Conservation (phyloP, 495 filamentous ascomycete genomes). For the Daldinia bambusicola region DNA sequence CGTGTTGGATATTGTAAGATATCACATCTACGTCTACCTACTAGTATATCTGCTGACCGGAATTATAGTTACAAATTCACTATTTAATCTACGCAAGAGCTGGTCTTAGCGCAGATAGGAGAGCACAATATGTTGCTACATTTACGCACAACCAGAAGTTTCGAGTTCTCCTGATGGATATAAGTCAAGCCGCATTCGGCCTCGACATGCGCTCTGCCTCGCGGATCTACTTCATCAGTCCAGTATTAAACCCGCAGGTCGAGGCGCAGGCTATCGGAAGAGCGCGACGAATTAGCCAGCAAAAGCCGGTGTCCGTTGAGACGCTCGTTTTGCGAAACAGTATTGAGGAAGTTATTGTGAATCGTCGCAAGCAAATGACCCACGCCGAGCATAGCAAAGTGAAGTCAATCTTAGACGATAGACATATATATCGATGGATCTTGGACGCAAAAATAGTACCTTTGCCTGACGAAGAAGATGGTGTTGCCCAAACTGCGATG, state of each 20-base stretch:
- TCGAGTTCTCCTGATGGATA: slow-evolving; percentile 86
- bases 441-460: slow-evolving; percentile 73
- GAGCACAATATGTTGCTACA: slow-evolving; percentile 75
- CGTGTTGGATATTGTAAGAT: slow-evolving; percentile 72
- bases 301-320: slow-evolving; percentile 82
- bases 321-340: slow-evolving; percentile 84
- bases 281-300: slow-evolving; percentile 88
- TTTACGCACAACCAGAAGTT: slow-evolving; percentile 75
- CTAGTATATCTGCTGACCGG: slow-evolving; percentile 27
- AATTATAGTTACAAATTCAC: slow-evolving; percentile 66
- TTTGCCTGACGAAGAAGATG: slow-evolving; percentile 60
- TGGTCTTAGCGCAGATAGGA: slow-evolving; percentile 66
- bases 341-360: slow-evolving; percentile 85
- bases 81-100: slow-evolving; percentile 84
- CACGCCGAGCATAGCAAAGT: slow-evolving; percentile 73
- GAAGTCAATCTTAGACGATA: slow-evolving; percentile 79
- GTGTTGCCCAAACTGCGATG: slow-evolving; percentile 64
- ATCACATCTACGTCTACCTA: neutral
- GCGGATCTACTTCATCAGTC: slow-evolving; percentile 91
- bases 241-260: slow-evolving; percentile 84
- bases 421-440: slow-evolving; percentile 80
- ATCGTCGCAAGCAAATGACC: slow-evolving; percentile 79
- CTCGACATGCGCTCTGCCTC: slow-evolving; percentile 84
- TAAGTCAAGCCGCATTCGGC: slow-evolving; percentile 86
- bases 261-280: slow-evolving; percentile 94